Percentiles rank a stretch among this genome's conserved stretches.
phyloP scores from a whole-genome alignment of 805 yeast species.

The Clavispora santaluciae region DNA sequence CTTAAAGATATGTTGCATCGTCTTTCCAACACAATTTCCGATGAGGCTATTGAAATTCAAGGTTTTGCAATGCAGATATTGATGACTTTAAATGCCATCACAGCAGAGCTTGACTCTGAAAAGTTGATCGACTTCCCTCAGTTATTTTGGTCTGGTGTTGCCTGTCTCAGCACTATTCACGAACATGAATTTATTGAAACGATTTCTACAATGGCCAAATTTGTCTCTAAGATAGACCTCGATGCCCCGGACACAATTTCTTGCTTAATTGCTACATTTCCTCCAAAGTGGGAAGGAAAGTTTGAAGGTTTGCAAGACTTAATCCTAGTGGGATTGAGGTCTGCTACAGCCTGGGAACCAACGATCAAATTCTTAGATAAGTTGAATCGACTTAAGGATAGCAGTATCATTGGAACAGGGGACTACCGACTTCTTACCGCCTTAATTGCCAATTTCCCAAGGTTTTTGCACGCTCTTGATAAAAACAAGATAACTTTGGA shows the following conservation, averaged over 20 bases:
- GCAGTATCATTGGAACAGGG: conserved; percentile 72
- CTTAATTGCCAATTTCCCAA: conserved; percentile 72
- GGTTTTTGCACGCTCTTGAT: conserved; percentile 79
- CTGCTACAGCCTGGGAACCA: conserved; percentile 74
- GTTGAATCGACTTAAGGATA: conserved; percentile 59
- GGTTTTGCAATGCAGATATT: conserved; percentile 96
- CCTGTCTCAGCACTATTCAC: conserved; percentile 82
- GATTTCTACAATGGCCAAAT: conserved; percentile 73
- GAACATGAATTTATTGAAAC: conserved; percentile 92
- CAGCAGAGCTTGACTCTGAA: conserved; percentile 76
- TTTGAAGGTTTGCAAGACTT: conserved; percentile 84
- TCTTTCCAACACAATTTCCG: conserved; percentile 87
- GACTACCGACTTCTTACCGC: conserved; percentile 67
- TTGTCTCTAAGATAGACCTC: conserved; percentile 80
- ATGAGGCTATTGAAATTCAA: conserved; percentile 83
- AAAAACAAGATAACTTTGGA: conserved; percentile 44
- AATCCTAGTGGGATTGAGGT: conserved; percentile 77
- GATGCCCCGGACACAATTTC: conserved; percentile 82
- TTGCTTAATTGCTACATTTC: conserved; percentile 80
- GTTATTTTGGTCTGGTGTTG: conserved; percentile 91
- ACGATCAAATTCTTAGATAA: conserved; percentile 70
- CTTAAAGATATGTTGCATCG: conserved; percentile 90
- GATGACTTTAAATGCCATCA: conserved; percentile 91
- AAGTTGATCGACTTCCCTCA: conserved; percentile 86
- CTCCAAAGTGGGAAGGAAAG: conserved; percentile 92